phyloP scores from a whole-genome alignment of 2,329 filamentous ascomycete genomes.

The Ophiostoma ulmi region DNA sequence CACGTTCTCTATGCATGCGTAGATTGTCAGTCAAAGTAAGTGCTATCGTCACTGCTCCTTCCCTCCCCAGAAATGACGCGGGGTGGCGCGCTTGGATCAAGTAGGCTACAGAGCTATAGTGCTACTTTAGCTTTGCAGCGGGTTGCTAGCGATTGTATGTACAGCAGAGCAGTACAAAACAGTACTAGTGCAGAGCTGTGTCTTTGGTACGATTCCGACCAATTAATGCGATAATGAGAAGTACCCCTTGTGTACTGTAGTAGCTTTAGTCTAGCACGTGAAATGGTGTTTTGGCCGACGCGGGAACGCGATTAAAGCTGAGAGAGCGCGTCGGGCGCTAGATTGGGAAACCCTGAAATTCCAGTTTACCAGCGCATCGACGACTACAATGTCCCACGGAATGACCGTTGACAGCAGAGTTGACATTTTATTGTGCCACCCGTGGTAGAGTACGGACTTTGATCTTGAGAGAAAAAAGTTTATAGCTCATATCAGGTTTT shows the following conservation, averaged over 20 bases:
- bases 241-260: slow-evolving; percentile 11
- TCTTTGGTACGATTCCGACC: neutral
- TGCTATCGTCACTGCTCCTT: neutral
- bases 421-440: neutral
- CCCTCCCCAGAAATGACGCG: neutral
- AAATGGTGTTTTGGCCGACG: neutral
- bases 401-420: neutral
- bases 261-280: neutral
- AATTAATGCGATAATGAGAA: neutral
- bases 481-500: neutral
- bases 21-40: neutral
- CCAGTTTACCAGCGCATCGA: neutral
- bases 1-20: neutral
- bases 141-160: neutral
- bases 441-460: neutral
- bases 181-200: neutral
- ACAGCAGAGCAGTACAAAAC: neutral
- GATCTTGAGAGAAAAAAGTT: neutral
- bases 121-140: neutral
- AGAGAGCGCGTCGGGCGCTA: neutral
- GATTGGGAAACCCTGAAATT: neutral
- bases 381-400: neutral
- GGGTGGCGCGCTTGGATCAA: neutral
- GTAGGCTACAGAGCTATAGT: neutral
- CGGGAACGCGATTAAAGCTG: neutral